Evolutionary conservation across 1,284 basidiomycete genomes (phyloP), one percentile per base, ranked within the genome.

Genomic region (Mycena citricolor): DNA sequence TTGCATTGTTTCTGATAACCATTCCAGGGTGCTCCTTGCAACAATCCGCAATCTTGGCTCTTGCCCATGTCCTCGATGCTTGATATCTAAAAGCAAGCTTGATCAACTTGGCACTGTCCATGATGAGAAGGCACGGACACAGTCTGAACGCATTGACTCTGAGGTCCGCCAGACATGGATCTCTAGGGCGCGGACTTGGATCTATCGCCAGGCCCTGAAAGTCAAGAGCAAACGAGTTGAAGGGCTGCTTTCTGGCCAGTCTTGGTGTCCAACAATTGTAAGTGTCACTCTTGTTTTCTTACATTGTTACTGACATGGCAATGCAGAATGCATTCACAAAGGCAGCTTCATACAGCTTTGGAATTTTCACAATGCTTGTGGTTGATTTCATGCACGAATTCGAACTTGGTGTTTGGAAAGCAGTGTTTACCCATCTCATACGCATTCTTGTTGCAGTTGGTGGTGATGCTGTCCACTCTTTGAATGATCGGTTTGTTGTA

Each of bases 241-340:
- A n/a, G 28, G 23, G 0, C 8, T 56, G 0, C 54, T 71, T 11
- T 60, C 60, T 32, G 22, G 21, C 1, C 33, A 52, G 35, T 67
- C 62, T 2, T 42, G 55, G 2, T 61, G 62, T 10, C 62, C 60
- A 17, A 63, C 59, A 0, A 23, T 42, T 16, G 57, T 63, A 35
- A 47, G 5, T 26, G 39, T 23, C 10, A 31, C 13, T 34, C 31
- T 16, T 30, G 4, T 31, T 22, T 8, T 32, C 17, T 24, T 21
- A 14, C 36, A 25, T 42, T 20, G 29, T 23, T 19, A 33, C 8
- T 33, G 21, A 37, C n/a, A n/a, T n/a, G n/a, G n/a, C 22, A 24
- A 32, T 19, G 29, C 34, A 69, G 67, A 71, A 68, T 51, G 62
- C 63, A 2, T 68, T 67, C 43, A 65, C 60, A 0, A 23, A 54